These are phyloP conservation scores for Nakaseomyces uthaithaninus DNA, from an alignment of 1,139 yeast genomes.

Conservation along the genomic window DNA sequence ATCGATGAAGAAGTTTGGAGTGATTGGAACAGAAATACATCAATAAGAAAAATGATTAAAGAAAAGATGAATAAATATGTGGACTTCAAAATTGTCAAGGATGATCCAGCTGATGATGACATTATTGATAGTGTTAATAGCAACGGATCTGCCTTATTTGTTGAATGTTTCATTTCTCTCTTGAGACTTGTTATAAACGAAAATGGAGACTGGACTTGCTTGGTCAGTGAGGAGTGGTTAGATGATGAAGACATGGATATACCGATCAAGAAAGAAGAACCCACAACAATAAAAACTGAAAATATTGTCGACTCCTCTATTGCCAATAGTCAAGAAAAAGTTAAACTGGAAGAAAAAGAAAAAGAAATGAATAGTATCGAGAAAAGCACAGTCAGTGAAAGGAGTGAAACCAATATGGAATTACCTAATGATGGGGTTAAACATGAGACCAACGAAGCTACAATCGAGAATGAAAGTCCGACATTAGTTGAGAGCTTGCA, in stretches of 20 bases:
- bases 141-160: slow-evolving; percentile 23
- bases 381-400: too few relatives aligned
- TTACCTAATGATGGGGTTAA: too few relatives aligned
- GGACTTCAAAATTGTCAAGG: slow-evolving; percentile 19
- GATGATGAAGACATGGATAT: slow-evolving; percentile 5
- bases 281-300: neutral
- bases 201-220: slow-evolving; percentile 31
- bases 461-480: neutral
- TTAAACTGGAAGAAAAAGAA: neutral
- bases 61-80: slow-evolving; percentile 13
- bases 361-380: slow-evolving; percentile 21
- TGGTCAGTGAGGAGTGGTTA: slow-evolving; percentile 30
- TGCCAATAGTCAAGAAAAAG: neutral
- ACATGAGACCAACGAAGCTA: too few relatives aligned
- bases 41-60: slow-evolving; percentile 18
- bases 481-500: too few relatives aligned
- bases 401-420: too few relatives aligned
- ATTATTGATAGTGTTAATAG: slow-evolving; percentile 27
- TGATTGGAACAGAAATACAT: slow-evolving; percentile 14
- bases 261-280: neutral
- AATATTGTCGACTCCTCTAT: neutral
- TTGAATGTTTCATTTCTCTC: slow-evolving; percentile 27
- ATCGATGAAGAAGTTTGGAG: slow-evolving; percentile 4
- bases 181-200: slow-evolving; percentile 28
- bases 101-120: slow-evolving; percentile 30